phyloP scores from a whole-genome alignment of 108 stramenopile species.

The Conticribra guillardii region DNA sequence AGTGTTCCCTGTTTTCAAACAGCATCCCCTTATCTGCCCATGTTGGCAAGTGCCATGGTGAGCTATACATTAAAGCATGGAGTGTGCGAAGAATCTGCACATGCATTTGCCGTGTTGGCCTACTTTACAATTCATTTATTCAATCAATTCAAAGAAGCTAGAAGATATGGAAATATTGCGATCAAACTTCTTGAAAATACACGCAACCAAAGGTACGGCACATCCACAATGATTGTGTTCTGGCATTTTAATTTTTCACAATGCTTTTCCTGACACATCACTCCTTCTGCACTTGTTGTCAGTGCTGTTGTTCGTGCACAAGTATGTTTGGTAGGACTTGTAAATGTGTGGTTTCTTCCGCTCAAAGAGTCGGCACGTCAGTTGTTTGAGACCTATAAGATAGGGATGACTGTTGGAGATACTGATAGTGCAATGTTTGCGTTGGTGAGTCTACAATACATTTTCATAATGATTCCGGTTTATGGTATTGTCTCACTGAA shows the following conservation, averaged over 20 bases:
- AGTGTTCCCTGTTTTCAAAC: background rate
- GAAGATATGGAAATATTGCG: too few relatives aligned
- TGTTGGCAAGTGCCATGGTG: background rate
- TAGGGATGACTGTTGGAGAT: slow-evolving; percentile 13
- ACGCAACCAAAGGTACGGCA: too few relatives aligned
- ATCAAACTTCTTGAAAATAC: too few relatives aligned
- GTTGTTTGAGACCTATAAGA: background rate
- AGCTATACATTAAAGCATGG: background rate
- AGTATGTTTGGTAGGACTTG: background rate
- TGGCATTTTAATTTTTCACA: too few relatives aligned
- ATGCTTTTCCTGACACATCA: background rate
- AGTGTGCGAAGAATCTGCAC: background rate
- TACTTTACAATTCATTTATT: background rate
- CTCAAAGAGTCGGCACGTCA: background rate
- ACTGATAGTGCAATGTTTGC: slow-evolving; percentile 11
- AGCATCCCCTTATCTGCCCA: background rate
- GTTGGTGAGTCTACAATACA: too few relatives aligned
- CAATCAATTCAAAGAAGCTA: background rate
- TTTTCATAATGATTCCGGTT: too few relatives aligned
- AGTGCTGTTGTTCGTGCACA: background rate
- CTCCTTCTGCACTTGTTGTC: background rate
- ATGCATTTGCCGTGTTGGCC: background rate
- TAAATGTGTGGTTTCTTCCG: background rate
- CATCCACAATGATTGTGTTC: too few relatives aligned
- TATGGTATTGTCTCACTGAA: too few relatives aligned